Evolutionary conservation across 2,329 filamentous ascomycete genomes (phyloP).

Genomic region (Colletotrichum sp.): DNA sequence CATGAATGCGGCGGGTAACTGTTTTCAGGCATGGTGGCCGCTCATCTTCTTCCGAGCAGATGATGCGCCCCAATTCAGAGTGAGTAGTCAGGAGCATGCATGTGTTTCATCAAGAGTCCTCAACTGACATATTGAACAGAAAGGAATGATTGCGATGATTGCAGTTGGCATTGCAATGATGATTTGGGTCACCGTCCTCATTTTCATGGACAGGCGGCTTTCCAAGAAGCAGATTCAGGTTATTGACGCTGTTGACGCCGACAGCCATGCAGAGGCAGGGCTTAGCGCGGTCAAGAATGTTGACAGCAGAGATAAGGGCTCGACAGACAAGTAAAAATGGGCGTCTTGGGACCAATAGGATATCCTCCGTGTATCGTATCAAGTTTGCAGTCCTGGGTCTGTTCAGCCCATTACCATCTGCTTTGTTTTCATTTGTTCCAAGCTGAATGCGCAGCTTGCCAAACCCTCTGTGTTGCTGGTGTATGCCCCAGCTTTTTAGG

Average conservation of each 20-base stretch:
- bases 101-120: neutral
- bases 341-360: neutral
- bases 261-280: neutral
- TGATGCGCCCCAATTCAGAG: neutral
- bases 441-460: neutral
- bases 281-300: neutral
- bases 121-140: neutral
- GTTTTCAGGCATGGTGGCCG: conserved; percentile 1
- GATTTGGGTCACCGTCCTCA: neutral
- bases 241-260: neutral
- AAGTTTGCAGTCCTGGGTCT: too few species aligned
- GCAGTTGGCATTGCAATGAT: neutral
- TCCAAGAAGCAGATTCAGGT: neutral
- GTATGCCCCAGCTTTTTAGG: neutral
- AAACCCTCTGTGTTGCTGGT: neutral
- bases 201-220: neutral
- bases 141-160: conserved; percentile 1
- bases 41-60: neutral
- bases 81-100: neutral
- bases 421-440: neutral
- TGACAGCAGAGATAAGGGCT: neutral
- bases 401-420: too few species aligned
- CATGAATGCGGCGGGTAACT: conserved; percentile 4
- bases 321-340: neutral
- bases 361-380: neutral